phyloP scores from a whole-genome alignment of 768 basidiomycete species.

The Pisolithus albus region DNA sequence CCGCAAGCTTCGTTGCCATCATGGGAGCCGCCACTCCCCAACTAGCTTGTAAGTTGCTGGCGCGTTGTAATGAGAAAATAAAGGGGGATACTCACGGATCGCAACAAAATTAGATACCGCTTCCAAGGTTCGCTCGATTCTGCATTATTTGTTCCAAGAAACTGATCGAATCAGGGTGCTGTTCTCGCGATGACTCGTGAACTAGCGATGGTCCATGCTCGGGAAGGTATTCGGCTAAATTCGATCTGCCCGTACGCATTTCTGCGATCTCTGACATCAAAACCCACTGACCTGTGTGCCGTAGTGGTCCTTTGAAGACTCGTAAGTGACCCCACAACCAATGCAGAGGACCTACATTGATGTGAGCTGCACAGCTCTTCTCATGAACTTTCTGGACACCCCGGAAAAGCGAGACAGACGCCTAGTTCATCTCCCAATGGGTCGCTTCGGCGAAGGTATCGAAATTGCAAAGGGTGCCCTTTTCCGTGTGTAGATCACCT shows the following conservation, averaged over 20 bases:
- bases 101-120: slow-evolving; percentile 64
- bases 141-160: slow-evolving; percentile 2
- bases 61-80: neutral
- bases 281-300: slow-evolving; percentile 5
- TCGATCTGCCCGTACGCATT: slow-evolving; percentile 86
- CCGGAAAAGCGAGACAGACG: slow-evolving; percentile 90
- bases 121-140: slow-evolving; percentile 61
- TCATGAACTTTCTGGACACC: slow-evolving; percentile 98
- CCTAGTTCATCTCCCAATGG: slow-evolving; percentile 90
- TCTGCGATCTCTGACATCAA: slow-evolving; percentile 6
- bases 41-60: slow-evolving; percentile 68
- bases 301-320: slow-evolving; percentile 89
- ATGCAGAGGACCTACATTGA: neutral
- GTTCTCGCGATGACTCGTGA: slow-evolving; percentile 99
- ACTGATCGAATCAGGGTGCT: slow-evolving; percentile 54
- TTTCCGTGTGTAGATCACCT: slow-evolving; percentile 65
- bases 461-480: slow-evolving; percentile 91
- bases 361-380: slow-evolving; percentile 52
- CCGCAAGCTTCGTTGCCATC: slow-evolving; percentile 93
- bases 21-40: slow-evolving; percentile 98
- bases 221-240: slow-evolving; percentile 95
- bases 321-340: slow-evolving; percentile 46
- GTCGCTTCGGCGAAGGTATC: slow-evolving; percentile 94
- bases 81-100: slow-evolving; percentile 5
- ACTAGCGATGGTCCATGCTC: slow-evolving; percentile 94